Percentiles rank a stretch among this genome's conserved stretches.
phyloP scores from a whole-genome alignment of 1,284 basidiomycete genomes.

The Pascua guehoae region DNA sequence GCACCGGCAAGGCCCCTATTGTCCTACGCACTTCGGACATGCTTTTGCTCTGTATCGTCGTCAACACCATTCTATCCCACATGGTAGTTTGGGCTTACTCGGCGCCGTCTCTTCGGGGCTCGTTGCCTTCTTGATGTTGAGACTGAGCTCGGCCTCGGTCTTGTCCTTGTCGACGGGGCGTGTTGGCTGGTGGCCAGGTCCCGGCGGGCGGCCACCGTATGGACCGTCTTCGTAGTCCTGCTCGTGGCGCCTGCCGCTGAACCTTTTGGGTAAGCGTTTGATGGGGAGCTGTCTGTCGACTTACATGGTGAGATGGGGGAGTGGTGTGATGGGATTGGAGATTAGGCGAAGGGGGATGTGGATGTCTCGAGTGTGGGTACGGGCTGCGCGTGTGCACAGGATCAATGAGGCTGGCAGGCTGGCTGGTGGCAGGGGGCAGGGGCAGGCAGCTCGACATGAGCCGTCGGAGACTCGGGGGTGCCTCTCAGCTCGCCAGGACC shows the following conservation, averaged over 20 bases:
- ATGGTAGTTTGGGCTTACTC: constrained; percentile 27
- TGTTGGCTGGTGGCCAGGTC: constrained; percentile 70
- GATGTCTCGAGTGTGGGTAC: too few species aligned
- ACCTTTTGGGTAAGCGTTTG: constrained; percentile 21
- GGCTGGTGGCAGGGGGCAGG: too few species aligned
- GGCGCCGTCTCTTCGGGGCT: constrained; percentile 80
- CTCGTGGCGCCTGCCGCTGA: constrained; percentile 24
- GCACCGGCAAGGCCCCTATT: background rate
- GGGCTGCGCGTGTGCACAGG: too few species aligned
- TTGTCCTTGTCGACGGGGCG: constrained; percentile 94
- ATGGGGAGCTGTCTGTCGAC: background rate
- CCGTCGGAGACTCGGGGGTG: too few species aligned
- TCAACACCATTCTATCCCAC: background rate
- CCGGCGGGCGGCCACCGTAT: constrained; percentile 32
- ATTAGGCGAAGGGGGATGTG: background rate
- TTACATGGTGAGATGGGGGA: background rate
- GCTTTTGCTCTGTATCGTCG: constrained; percentile 75
- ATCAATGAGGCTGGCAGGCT: too few species aligned
- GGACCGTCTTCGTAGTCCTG: constrained; percentile 39
- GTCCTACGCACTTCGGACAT: constrained; percentile 79
- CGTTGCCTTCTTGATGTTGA: constrained; percentile 96
- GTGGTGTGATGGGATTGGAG: background rate
- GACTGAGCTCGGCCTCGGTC: constrained; percentile 82
- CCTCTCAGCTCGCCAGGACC: too few species aligned
- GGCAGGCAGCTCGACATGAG: too few species aligned